Conservation (phyloP, 192 early-diverging fungal species). For the Coemansia sp. region DNA sequence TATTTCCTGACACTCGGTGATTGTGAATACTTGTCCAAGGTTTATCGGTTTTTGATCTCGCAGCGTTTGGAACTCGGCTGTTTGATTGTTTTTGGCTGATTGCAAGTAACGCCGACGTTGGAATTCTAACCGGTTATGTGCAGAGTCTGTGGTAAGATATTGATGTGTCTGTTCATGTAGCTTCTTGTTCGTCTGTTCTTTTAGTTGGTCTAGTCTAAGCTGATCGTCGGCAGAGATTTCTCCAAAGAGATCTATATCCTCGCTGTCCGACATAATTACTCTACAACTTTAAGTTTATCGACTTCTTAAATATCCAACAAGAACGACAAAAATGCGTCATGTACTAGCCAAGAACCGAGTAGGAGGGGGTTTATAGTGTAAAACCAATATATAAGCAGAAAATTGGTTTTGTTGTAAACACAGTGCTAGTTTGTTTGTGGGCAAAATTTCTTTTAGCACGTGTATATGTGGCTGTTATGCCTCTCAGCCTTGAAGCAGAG, state of each 20-base stretch:
- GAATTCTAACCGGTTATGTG: conserved; percentile 4
- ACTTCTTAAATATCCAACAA: no score
- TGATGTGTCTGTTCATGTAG: not conserved
- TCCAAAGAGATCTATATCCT: conserved; percentile 47
- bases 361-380: no score
- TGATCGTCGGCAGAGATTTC: conserved; percentile 38
- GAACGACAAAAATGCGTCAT: no score
- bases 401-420: no score
- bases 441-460: no score
- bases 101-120: conserved; percentile 29
- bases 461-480: no score
- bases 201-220: not conserved
- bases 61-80: conserved; percentile 14
- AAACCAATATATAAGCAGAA: no score
- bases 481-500: no score
- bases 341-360: no score
- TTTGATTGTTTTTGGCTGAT: conserved; percentile 15
- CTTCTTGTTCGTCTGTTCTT: not conserved
- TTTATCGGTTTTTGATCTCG: conserved; percentile 20
- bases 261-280: not conserved
- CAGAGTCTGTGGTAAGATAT: not conserved
- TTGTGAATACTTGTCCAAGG: conserved; percentile 20
- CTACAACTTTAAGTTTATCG: no score
- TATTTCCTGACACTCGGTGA: conserved; percentile 26
- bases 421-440: no score